Evolutionary conservation across 2,329 filamentous ascomycete genomes (phyloP).

Genomic region (Colletotrichum sp.): DNA sequence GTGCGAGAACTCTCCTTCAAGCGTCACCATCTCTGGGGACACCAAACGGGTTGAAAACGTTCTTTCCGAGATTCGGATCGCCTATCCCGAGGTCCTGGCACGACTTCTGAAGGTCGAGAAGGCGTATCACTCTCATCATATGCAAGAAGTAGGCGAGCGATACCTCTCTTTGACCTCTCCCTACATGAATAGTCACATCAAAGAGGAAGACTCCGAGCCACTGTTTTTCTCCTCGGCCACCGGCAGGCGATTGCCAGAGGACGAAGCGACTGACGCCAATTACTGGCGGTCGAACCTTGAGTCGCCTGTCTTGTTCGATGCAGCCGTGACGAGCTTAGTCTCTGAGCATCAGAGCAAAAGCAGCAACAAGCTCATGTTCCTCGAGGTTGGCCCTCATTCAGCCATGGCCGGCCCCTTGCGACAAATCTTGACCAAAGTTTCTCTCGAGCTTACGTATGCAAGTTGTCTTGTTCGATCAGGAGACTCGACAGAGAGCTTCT

Average conservation of each 20-base stretch:
- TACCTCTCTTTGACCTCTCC: constrained; percentile 6
- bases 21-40: neutral
- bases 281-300: neutral
- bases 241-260: constrained; percentile 22
- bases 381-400: neutral
- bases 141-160: neutral
- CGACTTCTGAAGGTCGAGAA: neutral
- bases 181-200: neutral
- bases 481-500: neutral
- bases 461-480: neutral
- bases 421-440: neutral
- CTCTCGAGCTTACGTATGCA: neutral
- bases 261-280: neutral
- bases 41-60: neutral
- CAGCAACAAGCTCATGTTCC: neutral
- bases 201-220: neutral
- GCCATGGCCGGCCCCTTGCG: neutral
- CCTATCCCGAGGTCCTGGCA: neutral
- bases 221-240: constrained; percentile 28
- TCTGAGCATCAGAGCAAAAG: neutral
- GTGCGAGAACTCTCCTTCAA: neutral
- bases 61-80: constrained; percentile 16
- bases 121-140: constrained; percentile 9
- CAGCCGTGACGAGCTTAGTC: neutral
- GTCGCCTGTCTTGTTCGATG: neutral